Conservation (phyloP, 1,284 basidiomycete genomes). For the Stereum hirsutum region DNA sequence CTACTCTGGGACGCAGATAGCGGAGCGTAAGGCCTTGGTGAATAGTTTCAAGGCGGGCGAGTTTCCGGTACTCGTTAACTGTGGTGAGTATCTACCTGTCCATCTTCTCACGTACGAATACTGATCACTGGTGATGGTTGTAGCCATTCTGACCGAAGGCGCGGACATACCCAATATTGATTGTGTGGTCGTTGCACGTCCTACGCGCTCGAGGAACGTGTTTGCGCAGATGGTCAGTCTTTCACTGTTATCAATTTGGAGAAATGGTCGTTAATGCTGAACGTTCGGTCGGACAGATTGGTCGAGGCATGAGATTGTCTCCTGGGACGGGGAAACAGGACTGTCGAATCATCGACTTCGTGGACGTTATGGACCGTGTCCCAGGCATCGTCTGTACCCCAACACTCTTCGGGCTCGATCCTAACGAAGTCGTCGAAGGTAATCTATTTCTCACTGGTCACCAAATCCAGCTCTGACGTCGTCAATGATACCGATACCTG, state of each 20-base stretch:
- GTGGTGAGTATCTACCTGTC: conserved; percentile 42
- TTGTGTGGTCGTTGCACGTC: conserved; percentile 80
- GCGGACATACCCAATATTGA: conserved; percentile 91
- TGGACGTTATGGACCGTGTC: conserved; percentile 69
- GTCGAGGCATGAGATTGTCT: conserved; percentile 84
- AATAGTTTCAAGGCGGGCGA: conserved; percentile 60
- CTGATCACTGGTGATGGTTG: neutral
- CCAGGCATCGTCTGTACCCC: conserved; percentile 75
- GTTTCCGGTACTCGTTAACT: conserved; percentile 90
- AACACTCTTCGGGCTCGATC: conserved; percentile 81
- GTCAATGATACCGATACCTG: conserved; percentile 1
- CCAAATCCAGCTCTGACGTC: conserved; percentile 2
- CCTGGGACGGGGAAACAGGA: conserved; percentile 77
- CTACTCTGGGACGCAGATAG: conserved; percentile 60
- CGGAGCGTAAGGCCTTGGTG: conserved; percentile 61
- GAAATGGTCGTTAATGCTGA: neutral
- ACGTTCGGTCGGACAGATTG: no score
- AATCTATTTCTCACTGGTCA: no score
- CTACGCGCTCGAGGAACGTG: conserved; percentile 83
- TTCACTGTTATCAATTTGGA: neutral
- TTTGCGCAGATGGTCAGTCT: conserved; percentile 86
- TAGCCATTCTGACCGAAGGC: conserved; percentile 88
- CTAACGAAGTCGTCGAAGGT: conserved; percentile 63
- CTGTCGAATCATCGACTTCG: conserved; percentile 89
- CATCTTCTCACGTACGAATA: neutral